Conservation (phyloP, 805 yeast genomes). For the Pichia phayaonensis region DNA sequence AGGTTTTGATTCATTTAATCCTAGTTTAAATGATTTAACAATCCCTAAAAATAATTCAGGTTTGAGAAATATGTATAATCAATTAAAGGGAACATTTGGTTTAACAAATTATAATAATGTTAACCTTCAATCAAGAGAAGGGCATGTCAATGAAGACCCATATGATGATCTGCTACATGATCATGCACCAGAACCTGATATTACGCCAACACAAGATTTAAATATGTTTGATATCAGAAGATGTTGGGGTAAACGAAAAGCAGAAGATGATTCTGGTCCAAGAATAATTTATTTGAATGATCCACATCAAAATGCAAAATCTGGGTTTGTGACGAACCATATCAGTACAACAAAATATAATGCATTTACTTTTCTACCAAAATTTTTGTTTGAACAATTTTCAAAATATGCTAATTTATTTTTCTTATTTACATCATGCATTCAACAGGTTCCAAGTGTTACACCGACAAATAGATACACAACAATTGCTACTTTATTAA, state of each 20-base stretch:
- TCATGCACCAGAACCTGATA: conserved; percentile 20
- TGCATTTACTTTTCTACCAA: conserved; percentile 86
- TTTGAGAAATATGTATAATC: conserved; percentile 24
- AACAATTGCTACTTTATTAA: conserved; percentile 81
- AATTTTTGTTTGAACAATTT: conserved; percentile 92
- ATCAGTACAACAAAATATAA: conserved; percentile 95
- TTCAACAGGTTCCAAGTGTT: conserved; percentile 95
- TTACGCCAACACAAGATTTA: conserved; percentile 15
- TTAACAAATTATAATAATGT: conserved; percentile 21
- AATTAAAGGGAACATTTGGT: conserved; percentile 22
- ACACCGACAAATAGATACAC: conserved; percentile 95
- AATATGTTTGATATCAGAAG: conserved; percentile 25
- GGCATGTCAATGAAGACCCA: conserved; percentile 7
- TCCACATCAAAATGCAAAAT: conserved; percentile 42
- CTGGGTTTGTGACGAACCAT: conserved; percentile 69
- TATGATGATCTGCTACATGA: conserved; percentile 22
- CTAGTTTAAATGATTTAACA: conserved; percentile 6
- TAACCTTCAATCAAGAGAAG: conserved; percentile 4
- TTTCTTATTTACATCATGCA: conserved; percentile 82
- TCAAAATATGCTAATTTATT: conserved; percentile 94
- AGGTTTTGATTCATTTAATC: neutral
- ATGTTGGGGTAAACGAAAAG: conserved; percentile 15
- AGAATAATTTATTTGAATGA: conserved; percentile 66
- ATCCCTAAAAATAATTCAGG: conserved; percentile 15
- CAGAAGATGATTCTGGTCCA: conserved; percentile 35